Conservation (phyloP, 2,329 filamentous ascomycete species). For the Corynespora cassiicola region DNA sequence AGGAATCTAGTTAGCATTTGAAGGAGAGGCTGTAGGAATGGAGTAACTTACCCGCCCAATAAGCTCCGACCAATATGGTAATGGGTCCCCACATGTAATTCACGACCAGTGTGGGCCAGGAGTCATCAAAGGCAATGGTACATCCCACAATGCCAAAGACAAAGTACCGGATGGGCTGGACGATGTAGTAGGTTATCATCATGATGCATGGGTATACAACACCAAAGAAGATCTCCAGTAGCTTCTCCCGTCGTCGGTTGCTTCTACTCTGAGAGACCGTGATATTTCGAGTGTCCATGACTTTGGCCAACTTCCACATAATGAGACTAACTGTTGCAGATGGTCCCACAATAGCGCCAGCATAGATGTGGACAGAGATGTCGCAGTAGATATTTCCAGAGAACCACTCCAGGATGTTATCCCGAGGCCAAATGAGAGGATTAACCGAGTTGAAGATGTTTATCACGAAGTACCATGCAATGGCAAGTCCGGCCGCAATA, state of each 20-base stretch:
- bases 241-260: slow-evolving; percentile 54
- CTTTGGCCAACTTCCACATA: slow-evolving; percentile 64
- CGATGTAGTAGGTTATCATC: slow-evolving; percentile 64
- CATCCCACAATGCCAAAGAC: slow-evolving; percentile 68
- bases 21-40: not conserved
- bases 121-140: slow-evolving; percentile 58
- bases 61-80: slow-evolving; percentile 59
- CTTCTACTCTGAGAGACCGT: slow-evolving; percentile 57
- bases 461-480: slow-evolving; percentile 62
- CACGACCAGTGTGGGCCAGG: slow-evolving; percentile 64
- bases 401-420: slow-evolving; percentile 63
- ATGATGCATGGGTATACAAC: slow-evolving; percentile 61
- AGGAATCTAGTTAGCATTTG: slow-evolving; percentile 15
- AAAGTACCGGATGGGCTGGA: slow-evolving; percentile 65
- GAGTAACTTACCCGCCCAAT: slow-evolving; percentile 62
- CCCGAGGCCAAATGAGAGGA: slow-evolving; percentile 68
- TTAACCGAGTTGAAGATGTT: slow-evolving; percentile 68
- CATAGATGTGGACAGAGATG: slow-evolving; percentile 65
- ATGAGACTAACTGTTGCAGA: slow-evolving; percentile 64
- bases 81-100: slow-evolving; percentile 63
- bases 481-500: slow-evolving; percentile 63
- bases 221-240: slow-evolving; percentile 63
- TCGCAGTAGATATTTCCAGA: slow-evolving; percentile 68
- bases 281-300: slow-evolving; percentile 65
- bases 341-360: slow-evolving; percentile 60